Base-by-base conservation (phyloP, 148 eudicot species). In the Mesembryanthemum crystallinum region DNA sequence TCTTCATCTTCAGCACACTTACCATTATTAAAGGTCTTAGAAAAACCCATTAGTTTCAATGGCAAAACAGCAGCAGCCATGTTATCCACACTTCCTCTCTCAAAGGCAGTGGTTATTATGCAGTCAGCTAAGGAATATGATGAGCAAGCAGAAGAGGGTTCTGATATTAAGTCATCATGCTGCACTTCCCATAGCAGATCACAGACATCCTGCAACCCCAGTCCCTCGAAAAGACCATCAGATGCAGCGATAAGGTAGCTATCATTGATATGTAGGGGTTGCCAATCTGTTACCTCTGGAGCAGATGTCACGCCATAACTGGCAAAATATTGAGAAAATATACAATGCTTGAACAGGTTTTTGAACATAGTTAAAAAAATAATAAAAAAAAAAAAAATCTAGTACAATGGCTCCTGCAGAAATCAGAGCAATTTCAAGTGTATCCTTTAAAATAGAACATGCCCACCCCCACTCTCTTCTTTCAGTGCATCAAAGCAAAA, bases 271-370 rank as follows among this genome's bases (percentile, higher is more conserved):
- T 86, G 76, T 81, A 95, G 81, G 79, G 89, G 90, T 83, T 86
- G 92, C 99, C 99, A 95, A 76, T 87, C 99, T 76, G 94, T 89
- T 79, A 95, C 91, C 89, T 95, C 99, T 14, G 99, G 98, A 72
- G 84, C 80, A 66, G 99, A 85, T 83, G 89, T 86, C 77, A 95
- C 99, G 24, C 98, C 99, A 86, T 80, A 95, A 64, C 98, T 95
- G 85, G 82, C 21, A 82, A 65, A 52, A 45, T 1, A 59, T n/a
- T 51, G 43, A 75, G 51, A 52, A 42, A 73, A 71, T 13, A 54
- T 12, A 79, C 29, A 7, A 60, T 13, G 24, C 35, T 37, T 55
- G 42, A 28, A 69, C 4, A 39, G 58, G 14, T 35, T 67, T 33
- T 65, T n/a, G n/a, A n/a, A n/a, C 42, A 18, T 58, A 37, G 30